Base-by-base conservation (phyloP, 495 filamentous ascomycete genomes). In the Astrothelium subdiscretum region DNA sequence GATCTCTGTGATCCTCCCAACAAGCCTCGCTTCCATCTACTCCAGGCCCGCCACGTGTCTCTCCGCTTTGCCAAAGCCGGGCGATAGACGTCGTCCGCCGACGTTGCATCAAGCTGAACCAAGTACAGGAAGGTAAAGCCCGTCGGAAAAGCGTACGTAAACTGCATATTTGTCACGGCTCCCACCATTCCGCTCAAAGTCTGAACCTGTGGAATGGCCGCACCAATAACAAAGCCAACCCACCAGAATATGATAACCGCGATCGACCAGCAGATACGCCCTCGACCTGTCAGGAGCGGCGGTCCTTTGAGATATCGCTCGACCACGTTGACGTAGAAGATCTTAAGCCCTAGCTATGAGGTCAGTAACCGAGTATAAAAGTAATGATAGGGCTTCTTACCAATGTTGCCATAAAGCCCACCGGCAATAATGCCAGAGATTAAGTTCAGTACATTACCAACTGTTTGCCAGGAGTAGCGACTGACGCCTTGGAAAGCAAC, bases 331-430 rank as follows among this genome's bases (percentile, higher is more conserved):
- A 81, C 74, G 69, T 87, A 87, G 29, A 85, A 70, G 18, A 85
- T 81, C 66, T 86, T 87, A 66, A 87, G 78, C 18, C n/a, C n/a
- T n/a, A n/a, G n/a, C n/a, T n/a, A n/a, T n/a, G n/a, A n/a, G n/a
- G n/a, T n/a, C n/a, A n/a, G n/a, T n/a, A n/a, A n/a, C n/a, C n/a
- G n/a, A n/a, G n/a, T n/a, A n/a, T n/a, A n/a, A n/a, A n/a, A n/a
- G n/a, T n/a, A n/a, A n/a, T n/a, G n/a, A n/a, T n/a, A n/a, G n/a
- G n/a, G n/a, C n/a, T n/a, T n/a, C n/a, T n/a, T n/a, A n/a, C 84
- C 84, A 65, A 86, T 85, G 63, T 87, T 87, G 59, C 82, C 81
- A 69, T 86, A 86, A 4, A 86, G 74, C 2, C 74, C 77, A 3
- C 79, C 81, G 4, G 81, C 80, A 62, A 84, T 83, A 3, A 84